These are phyloP conservation scores for Suhomyces kilbournensis DNA, from an alignment of 805 yeast genomes.

Conservation along the genomic window DNA sequence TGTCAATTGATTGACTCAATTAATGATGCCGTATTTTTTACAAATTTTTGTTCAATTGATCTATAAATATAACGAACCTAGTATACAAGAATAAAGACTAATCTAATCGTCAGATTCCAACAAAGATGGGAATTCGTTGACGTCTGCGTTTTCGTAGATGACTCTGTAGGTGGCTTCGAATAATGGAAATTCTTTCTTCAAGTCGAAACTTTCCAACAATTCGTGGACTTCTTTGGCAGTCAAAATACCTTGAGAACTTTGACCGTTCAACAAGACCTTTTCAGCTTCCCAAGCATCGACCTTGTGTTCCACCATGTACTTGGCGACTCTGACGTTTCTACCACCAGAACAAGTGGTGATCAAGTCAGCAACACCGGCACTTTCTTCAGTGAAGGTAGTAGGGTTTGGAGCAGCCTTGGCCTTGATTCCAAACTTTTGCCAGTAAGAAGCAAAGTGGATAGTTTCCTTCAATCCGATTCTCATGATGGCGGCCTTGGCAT, in stretches of 20 bases:
- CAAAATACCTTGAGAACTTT: conserved; percentile 92
- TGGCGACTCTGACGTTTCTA: conserved; percentile 90
- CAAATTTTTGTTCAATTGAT: neutral
- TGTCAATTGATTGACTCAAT: neutral
- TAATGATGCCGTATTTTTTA: too few species aligned
- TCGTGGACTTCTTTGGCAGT: conserved; percentile 91
- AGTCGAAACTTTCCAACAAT: conserved; percentile 54
- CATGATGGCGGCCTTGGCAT: conserved; percentile 97
- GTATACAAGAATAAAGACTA: conserved; percentile 2
- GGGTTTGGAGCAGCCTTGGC: conserved; percentile 58
- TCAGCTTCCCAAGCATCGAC: conserved; percentile 80
- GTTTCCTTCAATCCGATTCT: conserved; percentile 92
- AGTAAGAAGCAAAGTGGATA: conserved; percentile 66
- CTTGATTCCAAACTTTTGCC: conserved; percentile 55
- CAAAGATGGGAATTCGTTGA: conserved; percentile 71
- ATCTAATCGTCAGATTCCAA: conserved; percentile 39
- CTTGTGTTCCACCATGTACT: conserved; percentile 76
- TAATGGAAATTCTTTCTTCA: conserved; percentile 73
- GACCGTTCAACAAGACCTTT: conserved; percentile 85
- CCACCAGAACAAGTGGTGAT: conserved; percentile 98
- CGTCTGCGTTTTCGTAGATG: conserved; percentile 69
- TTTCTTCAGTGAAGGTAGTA: conserved; percentile 85
- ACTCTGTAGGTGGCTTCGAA: conserved; percentile 79
- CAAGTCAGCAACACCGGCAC: conserved; percentile 97
- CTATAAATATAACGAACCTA: conserved; percentile 1